Conservation (phyloP, 108 stramenopile genomes). For the Cyclotella atomus region DNA sequence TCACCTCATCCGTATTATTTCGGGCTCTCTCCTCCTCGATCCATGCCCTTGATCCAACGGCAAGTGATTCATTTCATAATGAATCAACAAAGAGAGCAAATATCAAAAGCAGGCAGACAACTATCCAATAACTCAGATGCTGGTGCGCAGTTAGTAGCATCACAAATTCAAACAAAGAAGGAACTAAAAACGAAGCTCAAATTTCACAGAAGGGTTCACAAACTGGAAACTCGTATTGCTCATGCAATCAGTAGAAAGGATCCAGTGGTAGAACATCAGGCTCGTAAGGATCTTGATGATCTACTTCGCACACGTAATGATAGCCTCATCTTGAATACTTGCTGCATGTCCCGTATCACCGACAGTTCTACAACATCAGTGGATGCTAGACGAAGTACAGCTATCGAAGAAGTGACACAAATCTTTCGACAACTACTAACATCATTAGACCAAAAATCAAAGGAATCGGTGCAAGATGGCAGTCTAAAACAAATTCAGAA, state of each 20-base stretch:
- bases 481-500: slow-evolving; percentile 32
- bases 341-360: neutral
- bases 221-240: slow-evolving; percentile 55
- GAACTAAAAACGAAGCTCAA: slow-evolving; percentile 55
- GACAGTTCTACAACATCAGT: neutral
- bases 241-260: slow-evolving; percentile 69
- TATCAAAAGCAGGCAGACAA: neutral
- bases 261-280: slow-evolving; percentile 43
- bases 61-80: neutral
- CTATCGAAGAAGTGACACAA: slow-evolving; percentile 19
- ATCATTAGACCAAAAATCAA: neutral
- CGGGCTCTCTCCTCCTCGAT: too few species aligned
- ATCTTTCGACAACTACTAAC: slow-evolving; percentile 31
- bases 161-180: slow-evolving; percentile 46
- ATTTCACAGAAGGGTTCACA: slow-evolving; percentile 44
- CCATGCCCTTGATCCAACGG: too few species aligned
- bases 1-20: too few species aligned
- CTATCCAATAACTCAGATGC: neutral
- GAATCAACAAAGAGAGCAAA: neutral
- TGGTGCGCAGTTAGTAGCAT: slow-evolving; percentile 18
- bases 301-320: slow-evolving; percentile 19
- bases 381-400: neutral
- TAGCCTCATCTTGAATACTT: neutral
- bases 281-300: slow-evolving; percentile 47
- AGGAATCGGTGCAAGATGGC: neutral